Conservation (phyloP, 148 eudicot genomes). For the Nepenthes gracilis region DNA sequence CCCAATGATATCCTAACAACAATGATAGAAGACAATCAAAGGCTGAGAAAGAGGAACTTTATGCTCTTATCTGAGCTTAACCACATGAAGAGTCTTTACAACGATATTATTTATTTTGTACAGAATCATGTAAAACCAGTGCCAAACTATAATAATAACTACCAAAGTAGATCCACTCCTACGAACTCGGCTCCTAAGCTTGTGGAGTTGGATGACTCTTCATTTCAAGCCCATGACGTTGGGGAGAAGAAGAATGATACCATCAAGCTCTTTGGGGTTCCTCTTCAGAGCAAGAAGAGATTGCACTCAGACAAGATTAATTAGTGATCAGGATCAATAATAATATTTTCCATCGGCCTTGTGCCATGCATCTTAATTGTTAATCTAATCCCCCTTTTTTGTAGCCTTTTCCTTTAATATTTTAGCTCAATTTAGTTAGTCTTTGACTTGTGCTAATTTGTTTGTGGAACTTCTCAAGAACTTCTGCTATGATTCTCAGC, state of each 20-base stretch:
- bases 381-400: too few species aligned
- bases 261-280: slow-evolving; percentile 44
- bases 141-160: slow-evolving; percentile 3
- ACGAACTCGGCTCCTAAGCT: slow-evolving; percentile 16
- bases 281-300: slow-evolving; percentile 43
- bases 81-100: slow-evolving; percentile 45
- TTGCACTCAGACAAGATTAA: slow-evolving; percentile 16
- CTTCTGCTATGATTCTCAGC: too few species aligned
- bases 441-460: too few species aligned
- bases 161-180: slow-evolving; percentile 8
- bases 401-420: too few species aligned
- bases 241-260: slow-evolving; percentile 13
- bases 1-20: slow-evolving; percentile 21
- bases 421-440: too few species aligned
- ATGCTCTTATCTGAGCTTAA: slow-evolving; percentile 42
- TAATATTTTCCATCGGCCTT: too few species aligned
- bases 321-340: not conserved
- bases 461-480: too few species aligned
- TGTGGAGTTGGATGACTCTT: slow-evolving; percentile 18
- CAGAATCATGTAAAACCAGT: slow-evolving; percentile 41
- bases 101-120: slow-evolving; percentile 42
- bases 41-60: slow-evolving; percentile 33
- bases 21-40: slow-evolving; percentile 31
- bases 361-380: too few species aligned
- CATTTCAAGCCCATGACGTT: slow-evolving; percentile 4